These are phyloP conservation scores for Trametes punicea DNA, from an alignment of 768 basidiomycete genomes.

Conservation along the genomic window DNA sequence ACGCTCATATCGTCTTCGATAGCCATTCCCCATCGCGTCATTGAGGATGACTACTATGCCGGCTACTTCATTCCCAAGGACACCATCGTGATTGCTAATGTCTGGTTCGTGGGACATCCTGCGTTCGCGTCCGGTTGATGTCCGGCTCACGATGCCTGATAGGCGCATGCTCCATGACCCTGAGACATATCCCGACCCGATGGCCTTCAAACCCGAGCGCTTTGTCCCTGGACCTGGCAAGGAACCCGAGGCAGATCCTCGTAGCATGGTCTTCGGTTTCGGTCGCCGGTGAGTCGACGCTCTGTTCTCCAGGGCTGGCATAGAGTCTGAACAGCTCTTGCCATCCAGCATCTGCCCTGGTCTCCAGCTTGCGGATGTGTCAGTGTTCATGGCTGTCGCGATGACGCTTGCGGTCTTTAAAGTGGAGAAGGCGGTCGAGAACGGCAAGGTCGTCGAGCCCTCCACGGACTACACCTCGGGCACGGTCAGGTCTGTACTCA, in stretches of 20 bases:
- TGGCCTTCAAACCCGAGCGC: slow-evolving; percentile 34
- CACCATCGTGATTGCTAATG: slow-evolving; percentile 32
- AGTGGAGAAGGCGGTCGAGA: slow-evolving; percentile 29
- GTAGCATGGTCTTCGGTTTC: slow-evolving; percentile 29
- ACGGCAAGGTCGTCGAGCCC: slow-evolving; percentile 29
- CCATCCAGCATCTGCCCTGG: slow-evolving; percentile 23
- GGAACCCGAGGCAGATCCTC: slow-evolving; percentile 26
- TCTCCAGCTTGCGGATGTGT: slow-evolving; percentile 31
- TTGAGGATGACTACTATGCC: slow-evolving; percentile 32
- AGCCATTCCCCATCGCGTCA: slow-evolving; percentile 32
- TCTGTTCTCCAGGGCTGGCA: neutral
- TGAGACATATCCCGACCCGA: slow-evolving; percentile 31
- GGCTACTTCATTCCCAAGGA: slow-evolving; percentile 36
- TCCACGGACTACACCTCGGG: slow-evolving; percentile 23
- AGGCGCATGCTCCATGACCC: slow-evolving; percentile 32
- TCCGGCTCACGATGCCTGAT: neutral
- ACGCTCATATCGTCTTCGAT: neutral
- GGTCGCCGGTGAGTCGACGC: slow-evolving; percentile 26
- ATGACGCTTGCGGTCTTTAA: slow-evolving; percentile 32
- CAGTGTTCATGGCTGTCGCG: slow-evolving; percentile 29
- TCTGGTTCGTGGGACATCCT: slow-evolving; percentile 27
- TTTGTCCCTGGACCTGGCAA: slow-evolving; percentile 24
- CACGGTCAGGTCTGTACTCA: slow-evolving; percentile 25
- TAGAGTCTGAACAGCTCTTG: neutral
- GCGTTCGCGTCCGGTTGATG: neutral